phyloP scores from a whole-genome alignment of 495 filamentous ascomycete species.

The Penicillium ucsense region DNA sequence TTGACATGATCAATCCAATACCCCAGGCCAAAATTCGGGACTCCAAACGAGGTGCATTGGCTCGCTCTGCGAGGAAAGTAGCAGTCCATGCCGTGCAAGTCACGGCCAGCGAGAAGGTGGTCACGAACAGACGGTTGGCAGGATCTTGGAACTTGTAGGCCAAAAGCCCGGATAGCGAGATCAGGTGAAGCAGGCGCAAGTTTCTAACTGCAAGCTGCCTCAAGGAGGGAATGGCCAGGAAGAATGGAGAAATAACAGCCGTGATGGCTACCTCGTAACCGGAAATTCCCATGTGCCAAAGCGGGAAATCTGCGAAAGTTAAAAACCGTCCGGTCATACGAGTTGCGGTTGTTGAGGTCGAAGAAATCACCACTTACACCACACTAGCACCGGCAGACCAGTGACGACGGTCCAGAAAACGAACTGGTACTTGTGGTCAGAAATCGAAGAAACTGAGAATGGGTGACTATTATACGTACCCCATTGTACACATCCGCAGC shows the following conservation, averaged over 20 bases:
- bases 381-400: constrained; percentile 75
- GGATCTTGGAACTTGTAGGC: constrained; percentile 70
- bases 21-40: constrained; percentile 69
- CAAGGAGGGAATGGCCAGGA: constrained; percentile 65
- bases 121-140: constrained; percentile 66
- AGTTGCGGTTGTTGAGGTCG: neutral
- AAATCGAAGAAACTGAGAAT: neutral
- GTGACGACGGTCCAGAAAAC: constrained; percentile 95
- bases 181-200: constrained; percentile 57
- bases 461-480: constrained; percentile 36
- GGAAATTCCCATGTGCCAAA: constrained; percentile 99
- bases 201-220: constrained; percentile 59
- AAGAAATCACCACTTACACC: constrained; percentile 60
- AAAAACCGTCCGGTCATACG: neutral
- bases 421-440: constrained; percentile 48
- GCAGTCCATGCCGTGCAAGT: constrained; percentile 75
- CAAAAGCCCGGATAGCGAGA: constrained; percentile 69
- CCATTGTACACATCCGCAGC: constrained; percentile 88
- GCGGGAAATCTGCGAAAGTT: constrained; percentile 65
- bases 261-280: constrained; percentile 89
- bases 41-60: constrained; percentile 67
- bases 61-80: constrained; percentile 66
- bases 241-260: constrained; percentile 68
- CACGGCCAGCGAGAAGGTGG: constrained; percentile 68
- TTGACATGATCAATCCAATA: constrained; percentile 75